Percentiles rank a stretch among this genome's conserved stretches.
These are phyloP conservation scores for Wickerhamiella vanderwaltii DNA, from an alignment of 805 yeast genomes.

Conservation along the genomic window DNA sequence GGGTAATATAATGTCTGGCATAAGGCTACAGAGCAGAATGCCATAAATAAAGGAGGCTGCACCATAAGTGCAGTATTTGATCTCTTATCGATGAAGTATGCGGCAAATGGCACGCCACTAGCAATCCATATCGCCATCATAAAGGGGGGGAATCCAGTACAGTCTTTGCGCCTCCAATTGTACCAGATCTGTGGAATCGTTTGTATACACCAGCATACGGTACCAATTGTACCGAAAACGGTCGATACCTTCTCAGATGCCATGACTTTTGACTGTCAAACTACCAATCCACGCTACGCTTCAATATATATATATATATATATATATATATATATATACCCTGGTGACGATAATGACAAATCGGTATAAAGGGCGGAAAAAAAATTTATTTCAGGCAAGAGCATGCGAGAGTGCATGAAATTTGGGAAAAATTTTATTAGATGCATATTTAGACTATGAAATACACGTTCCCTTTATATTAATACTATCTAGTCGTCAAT, in stretches of 20 bases:
- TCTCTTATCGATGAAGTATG: conserved; percentile 63
- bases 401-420: no score
- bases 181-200: conserved; percentile 71
- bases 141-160: conserved; percentile 76
- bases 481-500: no score
- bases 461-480: no score
- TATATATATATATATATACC: no score
- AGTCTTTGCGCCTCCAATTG: conserved; percentile 63
- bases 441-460: no score
- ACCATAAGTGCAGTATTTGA: conserved; percentile 68
- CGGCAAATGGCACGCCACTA: conserved; percentile 73
- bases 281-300: background rate
- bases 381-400: no score
- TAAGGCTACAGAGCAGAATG: conserved; percentile 56
- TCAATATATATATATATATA: no score
- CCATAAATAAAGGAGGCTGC: conserved; percentile 77
- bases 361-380: no score
- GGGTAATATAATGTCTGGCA: conserved; percentile 63
- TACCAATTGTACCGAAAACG: conserved; percentile 72
- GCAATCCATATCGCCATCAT: conserved; percentile 80
- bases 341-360: no score
- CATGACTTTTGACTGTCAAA: conserved; percentile 40
- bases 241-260: conserved; percentile 22
- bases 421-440: no score
- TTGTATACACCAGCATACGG: conserved; percentile 88